These are phyloP conservation scores for Cyberlindnera petersonii DNA, from an alignment of 805 yeast genomes.

Conservation along the genomic window DNA sequence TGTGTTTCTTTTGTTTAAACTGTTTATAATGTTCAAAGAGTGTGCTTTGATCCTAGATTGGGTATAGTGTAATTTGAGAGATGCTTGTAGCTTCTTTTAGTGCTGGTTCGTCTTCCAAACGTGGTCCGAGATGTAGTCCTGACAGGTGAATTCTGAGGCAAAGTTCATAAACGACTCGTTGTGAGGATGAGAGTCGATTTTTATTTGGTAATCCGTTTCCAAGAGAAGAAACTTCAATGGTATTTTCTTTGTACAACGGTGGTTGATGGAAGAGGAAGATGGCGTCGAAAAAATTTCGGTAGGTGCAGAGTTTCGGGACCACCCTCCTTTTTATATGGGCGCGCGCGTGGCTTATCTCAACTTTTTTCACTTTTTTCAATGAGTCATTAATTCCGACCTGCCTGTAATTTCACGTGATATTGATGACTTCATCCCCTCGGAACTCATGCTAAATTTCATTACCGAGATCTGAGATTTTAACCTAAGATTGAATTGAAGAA, in stretches of 20 bases:
- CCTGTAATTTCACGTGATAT: slow-evolving; percentile 14
- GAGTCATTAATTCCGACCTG: slow-evolving; percentile 13
- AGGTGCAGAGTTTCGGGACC: too few relatives aligned
- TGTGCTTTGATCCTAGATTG: too few relatives aligned
- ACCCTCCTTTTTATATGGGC: slow-evolving; percentile 2
- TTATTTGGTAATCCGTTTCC: too few relatives aligned
- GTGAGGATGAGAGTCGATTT: background rate
- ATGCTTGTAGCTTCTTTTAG: slow-evolving; percentile 19
- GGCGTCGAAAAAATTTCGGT: too few relatives aligned
- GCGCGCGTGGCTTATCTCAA: slow-evolving; percentile 7
- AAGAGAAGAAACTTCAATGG: too few relatives aligned
- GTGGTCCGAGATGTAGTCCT: slow-evolving; percentile 49
- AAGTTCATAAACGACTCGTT: slow-evolving; percentile 26
- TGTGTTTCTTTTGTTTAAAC: slow-evolving; percentile 7
- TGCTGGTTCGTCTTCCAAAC: slow-evolving; percentile 48
- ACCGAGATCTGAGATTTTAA: too few relatives aligned
- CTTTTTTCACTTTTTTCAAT: slow-evolving; percentile 5
- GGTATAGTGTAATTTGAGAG: background rate
- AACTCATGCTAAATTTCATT: too few relatives aligned
- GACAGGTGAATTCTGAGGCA: slow-evolving; percentile 35
- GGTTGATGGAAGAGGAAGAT: too few relatives aligned
- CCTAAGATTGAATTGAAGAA: too few relatives aligned
- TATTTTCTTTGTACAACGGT: too few relatives aligned
- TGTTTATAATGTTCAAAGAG: too few relatives aligned
- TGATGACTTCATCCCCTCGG: slow-evolving; percentile 23